Base-by-base conservation (phyloP, 2,329 filamentous ascomycete genomes). In the Penicillium sp. region DNA sequence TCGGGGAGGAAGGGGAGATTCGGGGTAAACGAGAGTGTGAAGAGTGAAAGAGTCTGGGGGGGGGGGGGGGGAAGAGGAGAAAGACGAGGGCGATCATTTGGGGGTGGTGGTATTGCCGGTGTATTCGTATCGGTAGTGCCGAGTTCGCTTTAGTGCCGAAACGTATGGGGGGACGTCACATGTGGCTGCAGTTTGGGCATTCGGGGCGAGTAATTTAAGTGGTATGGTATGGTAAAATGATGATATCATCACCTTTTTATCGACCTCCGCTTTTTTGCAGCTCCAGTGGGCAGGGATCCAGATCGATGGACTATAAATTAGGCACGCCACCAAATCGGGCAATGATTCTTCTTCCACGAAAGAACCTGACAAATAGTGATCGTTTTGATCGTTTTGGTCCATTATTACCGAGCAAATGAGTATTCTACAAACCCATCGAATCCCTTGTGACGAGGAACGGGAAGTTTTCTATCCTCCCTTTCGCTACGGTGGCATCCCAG, bases 1-100 rank as follows among this genome's bases (percentile, higher is more conserved):
- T 72, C 67, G 70, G 68, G 70, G 69, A 73, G 67, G 66, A 70
- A 69, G 60, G 59, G 44, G 62, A 60, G 61, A 65, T 65, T 63
- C 64, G 69, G 68, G 70, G 69, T 67, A 68, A 66, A 40, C 53
- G n/a, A 50, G 58, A 56, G 60, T 59, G 58, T 45, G 40, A 50
- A n/a, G 33, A 50, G 30, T 55, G 44, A 26, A 33, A 51, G 37
- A 58, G 51, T 44, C 26, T 19, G 51, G 56, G 61, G 54, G 42
- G 15, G 47, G 22, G 24, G 30, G 9, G 30, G 30, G 9, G 9
- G 12, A 24, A 26, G 19, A 24, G 37, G 37, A 40, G 10, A 28
- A 33, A 13, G 35, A 30, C 19, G 17, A 30, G 51, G 51, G 35
- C 24, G 35, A 28, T 28, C 35, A 40, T 54, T 54, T 22, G 47